Evolutionary conservation across 2,329 filamentous ascomycete species (phyloP).

Genomic region (Stachybotrys elegans): DNA sequence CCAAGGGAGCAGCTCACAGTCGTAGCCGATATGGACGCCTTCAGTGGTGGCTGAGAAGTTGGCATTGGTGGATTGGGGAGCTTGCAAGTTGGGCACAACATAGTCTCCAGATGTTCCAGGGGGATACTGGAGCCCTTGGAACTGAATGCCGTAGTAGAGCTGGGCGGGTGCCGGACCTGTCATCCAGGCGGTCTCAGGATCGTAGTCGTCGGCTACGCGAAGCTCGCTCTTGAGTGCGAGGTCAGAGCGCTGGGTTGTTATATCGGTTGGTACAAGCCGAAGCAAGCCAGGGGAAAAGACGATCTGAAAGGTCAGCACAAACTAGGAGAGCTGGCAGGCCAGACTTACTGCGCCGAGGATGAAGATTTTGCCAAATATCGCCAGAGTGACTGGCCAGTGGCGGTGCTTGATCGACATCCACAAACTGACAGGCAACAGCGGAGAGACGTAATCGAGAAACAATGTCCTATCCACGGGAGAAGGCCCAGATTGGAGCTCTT

Average conservation of each 20-base stretch:
- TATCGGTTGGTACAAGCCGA: not conserved
- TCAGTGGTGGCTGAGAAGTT: not conserved
- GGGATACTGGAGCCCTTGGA: not conserved
- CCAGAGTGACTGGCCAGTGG: not conserved
- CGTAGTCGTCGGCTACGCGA: not conserved
- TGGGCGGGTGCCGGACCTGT: not conserved
- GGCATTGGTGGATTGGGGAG: not conserved
- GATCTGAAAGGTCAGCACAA: not conserved
- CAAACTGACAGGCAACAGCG: not conserved
- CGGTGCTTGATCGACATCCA: not conserved
- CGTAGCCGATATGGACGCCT: not conserved
- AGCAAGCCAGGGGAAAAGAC: conserved; percentile 1
- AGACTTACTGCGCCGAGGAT: not conserved
- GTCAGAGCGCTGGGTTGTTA: not conserved
- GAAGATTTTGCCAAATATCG: not conserved
- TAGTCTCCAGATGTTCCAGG: not conserved
- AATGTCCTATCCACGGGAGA: not conserved
- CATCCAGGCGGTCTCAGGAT: not conserved
- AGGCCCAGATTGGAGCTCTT: not conserved
- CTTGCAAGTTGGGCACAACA: not conserved
- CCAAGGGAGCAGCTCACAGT: not conserved
- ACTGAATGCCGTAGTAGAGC: not conserved
- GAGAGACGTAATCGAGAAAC: not conserved
- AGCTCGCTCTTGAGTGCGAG: not conserved
- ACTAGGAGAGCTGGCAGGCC: not conserved